A percentile compares a stretch with the other conserved stretches of the same genome.
phyloP scores from a whole-genome alignment of 169 alveolate species.

The Cyclospora cayetanensis region DNA sequence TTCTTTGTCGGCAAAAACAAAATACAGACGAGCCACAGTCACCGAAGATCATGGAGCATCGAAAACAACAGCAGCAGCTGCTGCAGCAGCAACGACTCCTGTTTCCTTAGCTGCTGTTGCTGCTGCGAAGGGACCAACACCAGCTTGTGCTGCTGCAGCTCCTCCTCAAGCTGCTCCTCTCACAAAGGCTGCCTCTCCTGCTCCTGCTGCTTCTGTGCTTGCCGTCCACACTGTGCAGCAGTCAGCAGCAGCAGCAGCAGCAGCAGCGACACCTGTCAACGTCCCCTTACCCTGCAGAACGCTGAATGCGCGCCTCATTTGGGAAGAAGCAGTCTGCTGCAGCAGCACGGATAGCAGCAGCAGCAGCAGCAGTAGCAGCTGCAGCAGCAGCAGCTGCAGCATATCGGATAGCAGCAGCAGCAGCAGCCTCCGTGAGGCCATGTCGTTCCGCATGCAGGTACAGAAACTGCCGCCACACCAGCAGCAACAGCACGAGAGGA shows the following conservation, averaged over 20 bases:
- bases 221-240: not conserved
- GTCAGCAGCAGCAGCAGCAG: not conserved
- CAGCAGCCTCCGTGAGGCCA: no score
- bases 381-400: not conserved
- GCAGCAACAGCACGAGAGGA: not conserved
- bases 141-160: slow-evolving; percentile 15
- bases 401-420: not conserved
- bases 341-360: not conserved
- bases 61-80: not conserved
- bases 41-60: not conserved
- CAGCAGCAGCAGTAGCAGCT: not conserved
- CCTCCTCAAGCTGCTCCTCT: no score
- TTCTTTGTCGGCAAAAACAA: no score
- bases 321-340: no score
- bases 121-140: no score
- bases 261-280: not conserved
- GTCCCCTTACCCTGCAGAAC: no score
- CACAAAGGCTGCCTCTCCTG: not conserved
- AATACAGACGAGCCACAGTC: no score
- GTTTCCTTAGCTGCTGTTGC: not conserved
- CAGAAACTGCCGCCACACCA: not conserved
- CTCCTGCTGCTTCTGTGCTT: not conserved
- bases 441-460: not conserved
- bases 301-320: no score
- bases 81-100: not conserved